Base-by-base conservation (phyloP, 2,329 filamentous ascomycete species). In the Lachnellula subtilissima region DNA sequence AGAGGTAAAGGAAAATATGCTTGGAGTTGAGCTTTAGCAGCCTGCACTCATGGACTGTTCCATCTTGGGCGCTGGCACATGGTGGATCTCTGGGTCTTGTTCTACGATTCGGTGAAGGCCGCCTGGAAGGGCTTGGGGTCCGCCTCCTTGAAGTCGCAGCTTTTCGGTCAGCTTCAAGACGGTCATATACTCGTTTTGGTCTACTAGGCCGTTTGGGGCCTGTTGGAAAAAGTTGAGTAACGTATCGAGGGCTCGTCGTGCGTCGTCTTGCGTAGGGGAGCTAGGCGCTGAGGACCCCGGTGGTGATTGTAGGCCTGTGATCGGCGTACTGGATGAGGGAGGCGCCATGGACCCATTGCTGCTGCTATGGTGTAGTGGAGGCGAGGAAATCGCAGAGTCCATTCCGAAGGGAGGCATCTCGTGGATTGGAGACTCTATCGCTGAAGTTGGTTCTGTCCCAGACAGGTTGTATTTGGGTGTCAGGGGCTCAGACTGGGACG, bases 101-200 rank as follows among this genome's bases (percentile, higher is more conserved):
- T 72, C 70, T 8, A 65, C 64, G 48, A 72, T 72, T 36, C 68
- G 64, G 58, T 70, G 69, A 23, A 72, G 65, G 8, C 69, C 76
- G 3, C 75, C 75, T 22, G 75, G 72, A 23, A 77, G 65, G 11
- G 64, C 56, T 4, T 32, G 28, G 28, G 28, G 28, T 32, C 28
- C 28, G 9, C 56, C 59, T 23, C 53, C 58, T 39, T 64, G 81
- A 48, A 95, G 76, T 58, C 89, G 85, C 32, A 96, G 78, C 72
- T 93, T 95, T 71, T 96, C 88, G 70, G 92, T 93, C 61, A 97
- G 75, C 69, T 91, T 90, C 17, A 90, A 79, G 48, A 97, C 85
- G 3, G 85, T 83, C 61, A 89, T 72, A 69, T 87, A 92, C 61
- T 97, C 92, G 65, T 83, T 82, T 48, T 90, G 82, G 67, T 94